Evolutionary conservation across 495 filamentous ascomycete genomes (phyloP).

Genomic region (Penicillium ucsense): DNA sequence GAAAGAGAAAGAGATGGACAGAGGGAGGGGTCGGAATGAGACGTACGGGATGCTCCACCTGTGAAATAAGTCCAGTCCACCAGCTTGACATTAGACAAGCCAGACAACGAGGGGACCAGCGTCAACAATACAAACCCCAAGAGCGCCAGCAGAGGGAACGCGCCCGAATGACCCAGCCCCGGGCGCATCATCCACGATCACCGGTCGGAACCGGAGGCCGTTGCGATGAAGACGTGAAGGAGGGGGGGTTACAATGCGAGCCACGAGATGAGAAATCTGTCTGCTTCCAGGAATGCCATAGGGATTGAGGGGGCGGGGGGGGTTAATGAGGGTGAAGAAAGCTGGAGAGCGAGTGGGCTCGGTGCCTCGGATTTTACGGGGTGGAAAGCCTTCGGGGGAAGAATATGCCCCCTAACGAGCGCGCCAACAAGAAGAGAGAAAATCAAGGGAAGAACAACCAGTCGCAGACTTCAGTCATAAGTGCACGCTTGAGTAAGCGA

Average conservation of each 20-base stretch:
- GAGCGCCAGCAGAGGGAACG: constrained; percentile 30
- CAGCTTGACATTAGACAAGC: constrained; percentile 20
- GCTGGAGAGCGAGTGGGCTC: too few species aligned
- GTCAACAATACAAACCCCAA: constrained; percentile 29
- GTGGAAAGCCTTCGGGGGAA: background rate
- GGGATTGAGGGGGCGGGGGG: background rate
- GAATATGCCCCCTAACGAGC: background rate
- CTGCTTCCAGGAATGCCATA: constrained; percentile 11
- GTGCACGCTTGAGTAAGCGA: background rate
- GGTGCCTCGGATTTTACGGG: constrained; percentile 3
- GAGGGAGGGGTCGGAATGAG: too few species aligned
- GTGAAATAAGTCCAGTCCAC: constrained; percentile 21
- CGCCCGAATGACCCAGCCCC: constrained; percentile 29
- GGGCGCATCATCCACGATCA: constrained; percentile 29
- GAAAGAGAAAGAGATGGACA: too few species aligned
- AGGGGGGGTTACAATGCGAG: background rate
- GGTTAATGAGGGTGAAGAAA: background rate
- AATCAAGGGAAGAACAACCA: too few species aligned
- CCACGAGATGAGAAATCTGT: background rate
- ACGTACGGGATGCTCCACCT: constrained; percentile 23
- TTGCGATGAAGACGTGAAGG: constrained; percentile 1
- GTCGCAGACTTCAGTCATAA: too few species aligned
- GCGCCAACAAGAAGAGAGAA: constrained; percentile 2
- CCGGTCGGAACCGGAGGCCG: constrained; percentile 3
- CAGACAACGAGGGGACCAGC: constrained; percentile 27